Base-by-base conservation (phyloP, 441 rosid species). In the Gossypium schwendimanii region DNA sequence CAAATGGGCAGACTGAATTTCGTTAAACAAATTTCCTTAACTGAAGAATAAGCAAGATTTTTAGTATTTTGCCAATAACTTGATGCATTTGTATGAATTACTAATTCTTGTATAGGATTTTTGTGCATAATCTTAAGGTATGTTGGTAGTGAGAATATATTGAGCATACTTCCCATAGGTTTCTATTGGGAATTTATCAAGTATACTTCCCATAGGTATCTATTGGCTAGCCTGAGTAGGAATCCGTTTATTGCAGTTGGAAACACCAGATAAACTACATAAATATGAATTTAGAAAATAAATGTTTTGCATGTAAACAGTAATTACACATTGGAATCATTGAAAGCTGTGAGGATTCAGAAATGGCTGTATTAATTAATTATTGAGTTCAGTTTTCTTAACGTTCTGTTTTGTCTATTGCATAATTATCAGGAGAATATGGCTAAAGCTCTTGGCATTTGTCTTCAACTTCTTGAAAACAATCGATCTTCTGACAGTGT, bases 391-490 rank as follows among this genome's bases (percentile, higher is more conserved):
- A 45, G 20, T 71, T 59, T 41, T 71, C 57, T 60, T 62, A 59
- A 26, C 20, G 31, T 61, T 61, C 20, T 24, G 14, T 14, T 66
- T 73, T 79, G 71, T 68, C 69, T 72, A 26, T 71, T 83, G 70
- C 75, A 61, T 80, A 66, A 74, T 66, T 83, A 75, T 77, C 91
- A 94, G 99, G 97, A 82, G 64, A 84, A 87, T 74, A 92, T 94
- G 98, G 90, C 91, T 73, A 89, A 86, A 80, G 98, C 91, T 50
- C 95, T 95, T 74, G 86, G 88, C 70, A 89, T 91, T 78, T 95
- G 99, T 82, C 99, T 95, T 84, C 90, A 88, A 81, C 97, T 93
- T 85, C 90, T 95, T 84, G 99, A 95, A 78, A 89, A 82, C 82
- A 88, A 81, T 75, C 83, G 90, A 73, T 84, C 91, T 69, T 83